Percentiles rank a stretch among this genome's conserved stretches.
Conservation (phyloP, 2,329 filamentous ascomycete species). For the Aspergillus novoparasiticus region DNA sequence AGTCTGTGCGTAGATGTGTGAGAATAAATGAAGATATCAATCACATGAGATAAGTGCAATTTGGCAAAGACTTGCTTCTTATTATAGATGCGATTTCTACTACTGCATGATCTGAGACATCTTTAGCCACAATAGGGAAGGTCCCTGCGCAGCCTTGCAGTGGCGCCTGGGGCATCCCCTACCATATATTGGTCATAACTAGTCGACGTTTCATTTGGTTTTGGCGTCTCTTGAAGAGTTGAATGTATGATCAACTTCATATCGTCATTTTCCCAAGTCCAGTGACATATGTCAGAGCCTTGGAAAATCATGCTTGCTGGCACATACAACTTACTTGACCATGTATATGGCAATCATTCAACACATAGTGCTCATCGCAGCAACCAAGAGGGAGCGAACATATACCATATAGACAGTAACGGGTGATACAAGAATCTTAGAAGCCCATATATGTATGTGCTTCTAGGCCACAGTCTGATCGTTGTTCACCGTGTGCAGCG, state of each 20-base stretch:
- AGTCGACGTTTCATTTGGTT: neutral
- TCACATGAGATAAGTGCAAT: neutral
- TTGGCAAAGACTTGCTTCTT: neutral
- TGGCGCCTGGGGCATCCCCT: constrained; percentile 7
- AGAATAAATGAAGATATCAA: neutral
- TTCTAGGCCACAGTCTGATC: neutral
- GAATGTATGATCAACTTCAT: neutral
- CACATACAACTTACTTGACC: neutral
- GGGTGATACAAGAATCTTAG: neutral
- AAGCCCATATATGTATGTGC: neutral
- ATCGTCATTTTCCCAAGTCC: no score
- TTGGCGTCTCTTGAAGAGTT: neutral
- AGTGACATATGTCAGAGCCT: neutral
- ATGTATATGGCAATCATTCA: neutral
- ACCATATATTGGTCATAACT: neutral
- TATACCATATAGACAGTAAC: neutral
- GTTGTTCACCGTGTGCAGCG: no score
- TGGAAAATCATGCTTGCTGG: neutral
- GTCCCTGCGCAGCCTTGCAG: neutral
- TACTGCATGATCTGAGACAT: neutral
- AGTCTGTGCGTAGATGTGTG: neutral
- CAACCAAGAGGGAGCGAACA: neutral
- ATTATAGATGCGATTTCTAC: neutral
- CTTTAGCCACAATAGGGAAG: neutral
- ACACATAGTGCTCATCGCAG: neutral